Base-by-base conservation (phyloP, 306 rosid species). In the Pterocarpus macrocarpus region DNA sequence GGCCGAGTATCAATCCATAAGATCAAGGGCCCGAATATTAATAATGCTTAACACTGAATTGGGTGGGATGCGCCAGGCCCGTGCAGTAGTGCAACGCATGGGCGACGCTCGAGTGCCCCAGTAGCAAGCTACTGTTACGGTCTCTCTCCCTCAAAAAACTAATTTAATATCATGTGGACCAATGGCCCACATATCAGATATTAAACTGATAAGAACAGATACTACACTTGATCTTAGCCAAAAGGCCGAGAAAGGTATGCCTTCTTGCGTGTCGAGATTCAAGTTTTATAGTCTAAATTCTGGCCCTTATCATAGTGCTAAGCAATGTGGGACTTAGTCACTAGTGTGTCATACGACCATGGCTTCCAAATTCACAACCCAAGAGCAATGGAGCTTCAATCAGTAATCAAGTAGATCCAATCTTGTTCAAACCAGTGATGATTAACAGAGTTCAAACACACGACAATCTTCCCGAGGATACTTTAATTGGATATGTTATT, bases 181-280 rank as follows among this genome's bases (percentile, higher is more conserved):
- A 1, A 22, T 22, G 1, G 28, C 28, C 28, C 28, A 22, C 28
- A 22, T 22, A 22, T 22, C 28, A 22, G 28, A 22, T 22, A 22
- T 22, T 22, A 22, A 22, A 22, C 28, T 22, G 28, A 22, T 22
- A 22, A 22, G 28, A 22, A 22, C 28, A 22, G 28, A 22, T 22
- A 22, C 28, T 22, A 22, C 90, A 78, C 82, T 67, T 78, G 82
- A 78, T 78, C 82, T 78, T 78, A 78, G 59, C 82, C 82, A 67
- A 78, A 66, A 77, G 75, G 81, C 81, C 75, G 81, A 78, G 75
- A 78, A 78, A 78, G 75, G 82, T 77, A 66, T 77, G 45, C 4
- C 8, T 52, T 2, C 0, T 0, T 1, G 0, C 0, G 0, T 1
- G 0, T 0, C 16, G 1, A 6, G n/a, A 4, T 5, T 50, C 41